Conservation (phyloP, 2,329 filamentous ascomycete species). For the Golovinomyces cichoracearum region DNA sequence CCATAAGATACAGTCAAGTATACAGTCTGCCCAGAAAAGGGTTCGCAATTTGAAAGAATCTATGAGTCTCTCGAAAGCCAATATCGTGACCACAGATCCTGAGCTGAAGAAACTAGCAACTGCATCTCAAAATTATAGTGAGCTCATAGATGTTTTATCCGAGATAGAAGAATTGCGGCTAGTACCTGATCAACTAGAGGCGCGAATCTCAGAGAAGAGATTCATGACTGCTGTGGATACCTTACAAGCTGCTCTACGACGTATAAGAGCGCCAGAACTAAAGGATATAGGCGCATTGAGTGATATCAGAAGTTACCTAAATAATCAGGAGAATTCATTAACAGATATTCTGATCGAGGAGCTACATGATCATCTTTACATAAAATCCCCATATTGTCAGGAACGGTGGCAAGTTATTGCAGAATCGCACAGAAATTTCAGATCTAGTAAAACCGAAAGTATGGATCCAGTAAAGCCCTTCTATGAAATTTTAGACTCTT, state of each 20-base stretch:
- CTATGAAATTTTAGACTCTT: conserved; percentile 30
- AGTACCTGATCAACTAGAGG: conserved; percentile 78
- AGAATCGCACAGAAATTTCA: conserved; percentile 31
- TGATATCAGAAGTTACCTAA: conserved; percentile 66
- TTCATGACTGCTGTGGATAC: conserved; percentile 85
- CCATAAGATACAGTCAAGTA: conserved; percentile 90
- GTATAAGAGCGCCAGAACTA: conserved; percentile 65
- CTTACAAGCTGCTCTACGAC: conserved; percentile 60
- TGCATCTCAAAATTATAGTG: conserved; percentile 72
- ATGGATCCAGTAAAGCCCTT: conserved; percentile 24
- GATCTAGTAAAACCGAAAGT: conserved; percentile 20
- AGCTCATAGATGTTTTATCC: conserved; percentile 56
- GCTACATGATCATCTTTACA: conserved; percentile 83
- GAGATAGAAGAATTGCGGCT: conserved; percentile 70
- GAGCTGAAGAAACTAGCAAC: conserved; percentile 76
- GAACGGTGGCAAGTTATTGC: conserved; percentile 75
- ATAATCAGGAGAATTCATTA: conserved; percentile 73
- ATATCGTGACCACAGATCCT: conserved; percentile 61
- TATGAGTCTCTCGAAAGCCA: conserved; percentile 54
- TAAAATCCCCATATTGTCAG: conserved; percentile 93
- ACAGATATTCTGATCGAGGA: conserved; percentile 95
- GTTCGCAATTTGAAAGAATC: conserved; percentile 63
- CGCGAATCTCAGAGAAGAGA: conserved; percentile 82
- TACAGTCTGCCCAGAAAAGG: conserved; percentile 64
- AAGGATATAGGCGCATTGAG: conserved; percentile 73